A percentile compares a stretch with the other conserved stretches of the same genome.
phyloP scores from a whole-genome alignment of 768 basidiomycete genomes.

The Serendipita sp. region DNA sequence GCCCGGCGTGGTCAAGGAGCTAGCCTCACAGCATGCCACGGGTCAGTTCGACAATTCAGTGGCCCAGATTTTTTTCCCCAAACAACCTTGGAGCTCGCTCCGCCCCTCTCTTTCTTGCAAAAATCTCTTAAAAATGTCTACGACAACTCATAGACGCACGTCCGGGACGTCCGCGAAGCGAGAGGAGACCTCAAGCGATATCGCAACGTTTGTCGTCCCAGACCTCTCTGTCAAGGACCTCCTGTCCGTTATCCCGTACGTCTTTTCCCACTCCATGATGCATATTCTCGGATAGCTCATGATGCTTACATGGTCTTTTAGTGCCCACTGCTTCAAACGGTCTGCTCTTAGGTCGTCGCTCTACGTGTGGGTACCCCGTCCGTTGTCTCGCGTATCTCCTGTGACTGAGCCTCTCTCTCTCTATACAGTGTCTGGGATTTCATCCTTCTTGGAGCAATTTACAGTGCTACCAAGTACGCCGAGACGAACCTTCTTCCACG shows the following conservation, averaged over 20 bases:
- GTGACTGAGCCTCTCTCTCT: not conserved
- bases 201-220: slow-evolving; percentile 36
- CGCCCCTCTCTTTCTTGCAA: not conserved
- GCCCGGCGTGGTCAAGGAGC: not conserved
- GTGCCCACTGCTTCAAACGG: slow-evolving; percentile 74
- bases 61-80: not conserved
- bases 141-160: not conserved
- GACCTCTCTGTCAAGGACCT: slow-evolving; percentile 80
- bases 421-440: slow-evolving; percentile 52
- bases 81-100: not conserved
- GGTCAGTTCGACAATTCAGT: not conserved
- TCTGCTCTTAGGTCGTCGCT: slow-evolving; percentile 62
- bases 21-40: not conserved
- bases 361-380: slow-evolving; percentile 45
- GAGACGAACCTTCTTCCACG: slow-evolving; percentile 43
- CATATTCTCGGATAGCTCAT: not conserved
- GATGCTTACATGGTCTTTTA: not conserved
- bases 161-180: not conserved
- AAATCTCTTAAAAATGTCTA: not conserved
- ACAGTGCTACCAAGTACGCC: slow-evolving; percentile 47
- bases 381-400: slow-evolving; percentile 10
- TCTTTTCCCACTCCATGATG: not conserved
- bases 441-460: slow-evolving; percentile 47
- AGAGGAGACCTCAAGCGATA: not conserved
- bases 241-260: slow-evolving; percentile 62